phyloP scores from a whole-genome alignment of 1,284 basidiomycete species.

The Vanrija sp. region DNA sequence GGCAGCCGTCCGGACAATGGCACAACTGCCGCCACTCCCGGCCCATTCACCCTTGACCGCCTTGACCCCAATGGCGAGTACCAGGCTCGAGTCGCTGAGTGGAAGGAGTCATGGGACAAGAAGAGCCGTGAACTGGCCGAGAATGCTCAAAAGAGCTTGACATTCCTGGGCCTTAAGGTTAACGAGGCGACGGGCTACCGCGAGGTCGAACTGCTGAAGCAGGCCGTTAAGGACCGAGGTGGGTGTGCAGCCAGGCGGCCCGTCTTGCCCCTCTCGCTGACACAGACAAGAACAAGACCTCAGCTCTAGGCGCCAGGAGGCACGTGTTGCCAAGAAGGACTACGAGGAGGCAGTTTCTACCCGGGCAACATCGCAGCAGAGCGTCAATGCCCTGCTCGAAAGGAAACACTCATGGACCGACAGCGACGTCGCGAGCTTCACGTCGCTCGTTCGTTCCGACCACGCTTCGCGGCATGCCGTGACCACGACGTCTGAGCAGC shows the following conservation, averaged over 20 bases:
- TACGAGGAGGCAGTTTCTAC: conserved; percentile 70
- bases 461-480: conserved; percentile 78
- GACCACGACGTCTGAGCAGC: conserved; percentile 60
- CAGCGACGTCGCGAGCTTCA: conserved; percentile 75
- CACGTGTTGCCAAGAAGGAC: conserved; percentile 66
- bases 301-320: conserved; percentile 55
- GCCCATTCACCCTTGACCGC: background rate
- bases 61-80: conserved; percentile 7
- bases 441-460: conserved; percentile 77
- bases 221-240: conserved; percentile 14
- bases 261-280: background rate
- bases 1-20: background rate
- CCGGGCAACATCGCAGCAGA: conserved; percentile 74
- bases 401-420: conserved; percentile 79
- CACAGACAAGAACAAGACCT: conserved; percentile 34
- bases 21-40: background rate
- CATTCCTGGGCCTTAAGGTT: conserved; percentile 68
- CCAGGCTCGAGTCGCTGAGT: background rate
- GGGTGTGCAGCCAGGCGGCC: background rate
- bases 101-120: background rate
- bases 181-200: conserved; percentile 86
- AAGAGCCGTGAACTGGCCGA: conserved; percentile 13
- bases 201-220: conserved; percentile 78
- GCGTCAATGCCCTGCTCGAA: conserved; percentile 85
- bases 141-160: conserved; percentile 54